Conservation (phyloP, 2,329 filamentous ascomycete genomes). For the Clathrospora elynae region DNA sequence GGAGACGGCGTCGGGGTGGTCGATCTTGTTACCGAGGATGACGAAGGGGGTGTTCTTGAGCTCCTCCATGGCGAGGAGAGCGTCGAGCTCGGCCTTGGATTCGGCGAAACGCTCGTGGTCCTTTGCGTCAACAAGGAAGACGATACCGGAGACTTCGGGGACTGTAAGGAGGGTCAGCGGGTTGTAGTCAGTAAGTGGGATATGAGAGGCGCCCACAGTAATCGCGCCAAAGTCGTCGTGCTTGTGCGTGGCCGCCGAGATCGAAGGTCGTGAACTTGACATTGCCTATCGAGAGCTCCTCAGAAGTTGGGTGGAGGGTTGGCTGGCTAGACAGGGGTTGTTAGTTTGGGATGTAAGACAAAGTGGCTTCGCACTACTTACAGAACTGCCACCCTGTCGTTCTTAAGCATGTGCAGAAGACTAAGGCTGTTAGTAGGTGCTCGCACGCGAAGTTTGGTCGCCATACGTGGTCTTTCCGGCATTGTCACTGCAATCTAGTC, state of each 20-base stretch:
- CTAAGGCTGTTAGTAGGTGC: constrained; percentile 22
- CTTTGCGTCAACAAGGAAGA: constrained; percentile 97
- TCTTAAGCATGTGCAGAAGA: constrained; percentile 90
- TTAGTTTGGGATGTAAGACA: constrained; percentile 7
- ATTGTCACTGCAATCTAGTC: constrained; percentile 84
- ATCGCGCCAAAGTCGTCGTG: constrained; percentile 49
- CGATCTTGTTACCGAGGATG: constrained; percentile 98
- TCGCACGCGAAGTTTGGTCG: background rate
- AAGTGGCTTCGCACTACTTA: constrained; percentile 55
- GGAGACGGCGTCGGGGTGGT: constrained; percentile 91
- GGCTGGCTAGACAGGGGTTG: constrained; percentile 26
- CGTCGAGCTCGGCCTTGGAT: constrained; percentile 96
- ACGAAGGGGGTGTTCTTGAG: constrained; percentile 94
- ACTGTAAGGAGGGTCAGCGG: constrained; percentile 25
- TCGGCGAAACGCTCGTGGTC: constrained; percentile 93
- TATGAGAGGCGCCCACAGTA: constrained; percentile 35
- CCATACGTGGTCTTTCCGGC: constrained; percentile 86
- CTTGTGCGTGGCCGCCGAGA: constrained; percentile 51
- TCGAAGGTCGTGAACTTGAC: constrained; percentile 94
- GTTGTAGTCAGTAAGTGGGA: background rate
- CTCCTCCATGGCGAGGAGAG: constrained; percentile 93
- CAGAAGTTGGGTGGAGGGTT: constrained; percentile 65
- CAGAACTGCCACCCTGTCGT: constrained; percentile 84
- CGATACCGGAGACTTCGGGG: constrained; percentile 68
- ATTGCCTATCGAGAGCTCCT: constrained; percentile 56